Percentiles rank a stretch among this genome's conserved stretches.
Evolutionary conservation across 148 eudicot species (phyloP).

Genomic region (Vaccinium darrowii): DNA sequence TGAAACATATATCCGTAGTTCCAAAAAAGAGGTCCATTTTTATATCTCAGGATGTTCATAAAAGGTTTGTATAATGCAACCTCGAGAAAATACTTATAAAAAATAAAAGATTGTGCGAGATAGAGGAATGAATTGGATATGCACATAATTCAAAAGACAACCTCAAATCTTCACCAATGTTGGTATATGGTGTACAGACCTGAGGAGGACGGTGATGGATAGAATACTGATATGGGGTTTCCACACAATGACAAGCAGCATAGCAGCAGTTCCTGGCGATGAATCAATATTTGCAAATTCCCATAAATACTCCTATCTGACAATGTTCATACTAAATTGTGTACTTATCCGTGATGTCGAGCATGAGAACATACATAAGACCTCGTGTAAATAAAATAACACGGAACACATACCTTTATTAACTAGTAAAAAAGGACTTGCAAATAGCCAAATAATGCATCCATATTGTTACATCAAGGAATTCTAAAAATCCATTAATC

Average conservation of each 20-base stretch:
- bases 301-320: slow-evolving; percentile 9
- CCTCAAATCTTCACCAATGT: not conserved
- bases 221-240: slow-evolving; percentile 72
- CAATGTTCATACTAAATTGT: not conserved
- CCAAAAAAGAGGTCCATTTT: not conserved
- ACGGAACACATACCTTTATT: not conserved
- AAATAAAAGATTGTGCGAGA: not conserved
- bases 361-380: slow-evolving; percentile 3
- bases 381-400: not conserved
- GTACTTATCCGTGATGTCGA: not conserved
- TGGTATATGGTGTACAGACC: slow-evolving; percentile 34
- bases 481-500: not conserved
- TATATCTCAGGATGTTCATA: not conserved
- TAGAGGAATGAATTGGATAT: not conserved
- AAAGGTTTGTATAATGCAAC: not conserved
- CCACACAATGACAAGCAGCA: slow-evolving; percentile 91
- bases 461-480: not conserved
- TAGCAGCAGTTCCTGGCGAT: slow-evolving; percentile 81
- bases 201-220: slow-evolving; percentile 61
- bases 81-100: not conserved
- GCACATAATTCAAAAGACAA: not conserved
- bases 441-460: not conserved
- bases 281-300: slow-evolving; percentile 13
- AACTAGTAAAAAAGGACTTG: not conserved
- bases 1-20: not conserved